These are phyloP conservation scores for Corchorus capsularis DNA, from an alignment of 345 rosid genomes.

Conservation along the genomic window DNA sequence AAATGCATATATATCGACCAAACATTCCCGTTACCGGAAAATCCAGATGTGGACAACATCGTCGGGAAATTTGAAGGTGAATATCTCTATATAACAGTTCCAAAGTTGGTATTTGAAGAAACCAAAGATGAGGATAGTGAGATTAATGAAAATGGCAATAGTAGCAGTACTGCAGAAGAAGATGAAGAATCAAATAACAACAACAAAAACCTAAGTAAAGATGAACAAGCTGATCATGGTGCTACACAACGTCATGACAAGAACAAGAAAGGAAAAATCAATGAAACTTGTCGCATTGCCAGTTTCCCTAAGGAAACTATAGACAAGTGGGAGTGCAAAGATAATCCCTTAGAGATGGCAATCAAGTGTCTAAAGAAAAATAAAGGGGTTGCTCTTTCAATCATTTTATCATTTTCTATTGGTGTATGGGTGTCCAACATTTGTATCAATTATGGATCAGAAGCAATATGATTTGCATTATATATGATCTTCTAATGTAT, in stretches of 20 bases:
- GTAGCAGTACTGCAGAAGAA: neutral
- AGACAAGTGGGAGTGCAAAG: constrained; percentile 25
- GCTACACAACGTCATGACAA: neutral
- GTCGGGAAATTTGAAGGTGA: constrained; percentile 32
- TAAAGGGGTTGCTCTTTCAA: constrained; percentile 31
- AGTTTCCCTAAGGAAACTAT: constrained; percentile 15
- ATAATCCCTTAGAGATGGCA: constrained; percentile 17
- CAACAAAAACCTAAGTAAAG: neutral
- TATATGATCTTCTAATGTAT: neutral
- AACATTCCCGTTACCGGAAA: constrained; percentile 34
- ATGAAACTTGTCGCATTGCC: neutral
- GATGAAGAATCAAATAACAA: neutral
- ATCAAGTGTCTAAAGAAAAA: constrained; percentile 27
- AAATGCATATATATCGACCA: constrained; percentile 30
- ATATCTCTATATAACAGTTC: constrained; percentile 42
- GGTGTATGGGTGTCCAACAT: constrained; percentile 30
- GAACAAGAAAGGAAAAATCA: no score
- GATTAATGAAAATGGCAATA: neutral
- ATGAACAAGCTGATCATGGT: neutral
- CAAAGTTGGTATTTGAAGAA: constrained; percentile 23
- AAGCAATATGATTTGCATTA: neutral
- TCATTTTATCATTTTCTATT: constrained; percentile 40
- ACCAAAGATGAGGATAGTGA: neutral
- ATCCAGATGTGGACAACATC: constrained; percentile 29
- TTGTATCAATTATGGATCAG: no score